A percentile compares a stretch with the other conserved stretches of the same genome.
phyloP scores from a whole-genome alignment of 768 basidiomycete species.

The Daedaleopsis nitida region DNA sequence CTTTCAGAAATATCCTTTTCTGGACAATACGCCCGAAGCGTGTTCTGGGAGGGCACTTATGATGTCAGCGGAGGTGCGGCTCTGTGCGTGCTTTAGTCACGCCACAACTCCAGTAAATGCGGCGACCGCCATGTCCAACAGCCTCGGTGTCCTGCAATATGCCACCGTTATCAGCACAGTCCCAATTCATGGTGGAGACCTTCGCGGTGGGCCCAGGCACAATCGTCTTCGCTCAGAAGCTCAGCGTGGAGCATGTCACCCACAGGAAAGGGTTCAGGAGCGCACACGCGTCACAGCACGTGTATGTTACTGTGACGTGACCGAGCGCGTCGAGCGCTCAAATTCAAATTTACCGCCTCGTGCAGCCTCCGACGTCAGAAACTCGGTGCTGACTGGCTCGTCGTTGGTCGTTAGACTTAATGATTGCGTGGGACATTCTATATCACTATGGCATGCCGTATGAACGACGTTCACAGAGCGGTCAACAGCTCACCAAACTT shows the following conservation, averaged over 20 bases:
- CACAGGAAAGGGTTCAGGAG: not conserved
- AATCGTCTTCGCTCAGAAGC: no score
- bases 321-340: not conserved
- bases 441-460: no score
- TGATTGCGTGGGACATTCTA: no score
- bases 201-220: not conserved
- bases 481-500: conserved; percentile 53
- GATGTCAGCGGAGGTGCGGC: conserved; percentile 13
- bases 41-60: conserved; percentile 1
- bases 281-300: not conserved
- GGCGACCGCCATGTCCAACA: not conserved
- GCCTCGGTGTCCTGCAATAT: not conserved
- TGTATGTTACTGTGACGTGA: not conserved
- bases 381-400: no score
- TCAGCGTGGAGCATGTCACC: no score
- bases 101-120: conserved; percentile 14
- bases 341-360: not conserved
- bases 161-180: not conserved
- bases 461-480: not conserved
- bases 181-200: no score
- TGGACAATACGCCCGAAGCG: not conserved
- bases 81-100: conserved; percentile 1
- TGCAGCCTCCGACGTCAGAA: no score
- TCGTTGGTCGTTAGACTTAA: no score
- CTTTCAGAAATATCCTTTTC: not conserved